Evolutionary conservation across 805 yeast species (phyloP).

Genomic region (Saccharomycopsis babjevae): DNA sequence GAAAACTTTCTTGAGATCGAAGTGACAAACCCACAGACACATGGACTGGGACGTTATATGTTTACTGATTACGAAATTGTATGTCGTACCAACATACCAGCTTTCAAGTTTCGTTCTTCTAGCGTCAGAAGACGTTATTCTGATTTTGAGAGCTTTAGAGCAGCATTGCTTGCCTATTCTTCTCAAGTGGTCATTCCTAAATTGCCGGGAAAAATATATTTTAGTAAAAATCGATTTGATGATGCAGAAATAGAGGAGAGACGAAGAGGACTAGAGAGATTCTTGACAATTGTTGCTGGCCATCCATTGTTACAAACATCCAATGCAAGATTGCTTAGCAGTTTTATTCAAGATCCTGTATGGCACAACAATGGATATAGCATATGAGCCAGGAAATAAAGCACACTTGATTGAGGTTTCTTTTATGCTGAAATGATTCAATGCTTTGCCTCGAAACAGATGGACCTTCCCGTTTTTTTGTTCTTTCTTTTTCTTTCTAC

Average conservation of each 20-base stretch:
- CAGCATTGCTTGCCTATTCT: conserved; percentile 63
- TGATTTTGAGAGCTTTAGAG: conserved; percentile 77
- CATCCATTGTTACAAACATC: conserved; percentile 83
- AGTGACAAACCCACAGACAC: conserved; percentile 72
- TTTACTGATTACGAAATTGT: conserved; percentile 88
- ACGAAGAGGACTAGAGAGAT: conserved; percentile 72
- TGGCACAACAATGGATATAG: conserved; percentile 44
- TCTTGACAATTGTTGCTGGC: conserved; percentile 72
- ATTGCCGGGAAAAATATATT: conserved; percentile 78
- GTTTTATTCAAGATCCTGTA: conserved; percentile 78
- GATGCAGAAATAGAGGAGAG: conserved; percentile 79
- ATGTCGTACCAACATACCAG: conserved; percentile 86
- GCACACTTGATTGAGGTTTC: too few relatives aligned
- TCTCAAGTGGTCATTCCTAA: conserved; percentile 76
- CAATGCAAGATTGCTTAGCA: conserved; percentile 64
- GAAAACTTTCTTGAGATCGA: conserved; percentile 91
- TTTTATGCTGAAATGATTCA: background rate
- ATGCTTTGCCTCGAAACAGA: too few relatives aligned
- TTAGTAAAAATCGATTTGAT: conserved; percentile 60
- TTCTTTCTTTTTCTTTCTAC: background rate
- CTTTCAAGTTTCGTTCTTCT: conserved; percentile 55
- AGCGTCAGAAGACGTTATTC: conserved; percentile 78
- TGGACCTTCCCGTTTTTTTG: too few relatives aligned
- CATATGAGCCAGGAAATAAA: background rate
- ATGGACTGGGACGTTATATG: conserved; percentile 54